phyloP scores from a whole-genome alignment of 2,329 filamentous ascomycete species.

The Verticillium klebahnii region DNA sequence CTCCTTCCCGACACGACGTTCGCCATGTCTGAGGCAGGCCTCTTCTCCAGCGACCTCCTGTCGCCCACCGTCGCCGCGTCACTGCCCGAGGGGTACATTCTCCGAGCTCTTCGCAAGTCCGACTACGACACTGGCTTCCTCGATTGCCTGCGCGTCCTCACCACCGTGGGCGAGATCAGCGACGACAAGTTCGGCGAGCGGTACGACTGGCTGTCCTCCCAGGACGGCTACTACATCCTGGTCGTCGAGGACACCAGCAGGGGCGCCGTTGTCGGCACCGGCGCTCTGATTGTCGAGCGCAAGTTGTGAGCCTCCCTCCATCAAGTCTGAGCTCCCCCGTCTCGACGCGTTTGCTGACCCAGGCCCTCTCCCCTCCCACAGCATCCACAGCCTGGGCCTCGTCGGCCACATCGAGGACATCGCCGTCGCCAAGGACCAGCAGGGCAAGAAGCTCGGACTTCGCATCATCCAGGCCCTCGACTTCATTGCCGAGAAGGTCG shows the following conservation, averaged over 20 bases:
- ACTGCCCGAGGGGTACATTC: slow-evolving; percentile 75
- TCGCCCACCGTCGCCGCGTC: slow-evolving; percentile 66
- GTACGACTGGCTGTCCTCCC: slow-evolving; percentile 74
- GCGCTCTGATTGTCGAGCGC: slow-evolving; percentile 84
- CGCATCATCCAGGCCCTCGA: slow-evolving; percentile 93
- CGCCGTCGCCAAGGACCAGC: slow-evolving; percentile 88
- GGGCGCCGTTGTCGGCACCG: slow-evolving; percentile 76
- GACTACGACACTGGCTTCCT: slow-evolving; percentile 84
- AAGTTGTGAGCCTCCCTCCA: slow-evolving; percentile 66
- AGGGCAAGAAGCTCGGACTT: slow-evolving; percentile 93
- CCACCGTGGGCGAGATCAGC: slow-evolving; percentile 83
- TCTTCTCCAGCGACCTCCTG: slow-evolving; percentile 76
- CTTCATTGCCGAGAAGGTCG: slow-evolving; percentile 78
- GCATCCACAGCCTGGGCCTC: slow-evolving; percentile 73
- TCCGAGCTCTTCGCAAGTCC: slow-evolving; percentile 72
- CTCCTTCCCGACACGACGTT: not conserved
- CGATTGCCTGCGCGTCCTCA: slow-evolving; percentile 85
- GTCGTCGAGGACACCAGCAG: slow-evolving; percentile 70
- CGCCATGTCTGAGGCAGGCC: slow-evolving; percentile 42
- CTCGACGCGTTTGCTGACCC: no score
- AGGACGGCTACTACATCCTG: slow-evolving; percentile 79
- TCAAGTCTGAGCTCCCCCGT: slow-evolving; percentile 9
- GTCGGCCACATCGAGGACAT: slow-evolving; percentile 99
- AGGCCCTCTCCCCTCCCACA: slow-evolving; percentile 21
- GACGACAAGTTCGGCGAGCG: slow-evolving; percentile 71